Percentiles rank a stretch among this genome's conserved stretches.
Evolutionary conservation across 2,329 filamentous ascomycete genomes (phyloP).

Genomic region (Sordariomycetes sp.): DNA sequence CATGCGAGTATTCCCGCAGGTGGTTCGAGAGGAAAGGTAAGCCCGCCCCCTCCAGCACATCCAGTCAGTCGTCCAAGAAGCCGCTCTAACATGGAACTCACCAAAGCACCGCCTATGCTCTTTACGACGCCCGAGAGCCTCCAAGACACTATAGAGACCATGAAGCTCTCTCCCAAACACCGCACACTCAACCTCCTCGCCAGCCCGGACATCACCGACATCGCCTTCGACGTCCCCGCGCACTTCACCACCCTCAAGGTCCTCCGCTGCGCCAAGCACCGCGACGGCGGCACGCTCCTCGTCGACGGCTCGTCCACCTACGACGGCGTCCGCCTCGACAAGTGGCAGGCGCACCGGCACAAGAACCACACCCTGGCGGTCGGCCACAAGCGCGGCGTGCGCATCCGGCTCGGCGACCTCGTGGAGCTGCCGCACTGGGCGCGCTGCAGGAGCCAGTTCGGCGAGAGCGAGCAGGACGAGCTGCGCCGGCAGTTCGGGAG

Average conservation of each 20-base stretch:
- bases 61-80: too few species aligned
- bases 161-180: constrained; percentile 1
- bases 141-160: constrained; percentile 4
- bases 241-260: constrained; percentile 5
- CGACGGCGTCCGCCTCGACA: constrained; percentile 5
- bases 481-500: neutral
- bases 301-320: constrained; percentile 5
- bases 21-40: too few species aligned
- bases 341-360: constrained; percentile 4
- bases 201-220: constrained; percentile 2
- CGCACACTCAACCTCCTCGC: constrained; percentile 3
- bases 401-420: neutral
- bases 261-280: neutral
- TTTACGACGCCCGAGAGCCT: neutral
- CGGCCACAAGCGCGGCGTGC: constrained; percentile 4
- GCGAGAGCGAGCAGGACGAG: neutral
- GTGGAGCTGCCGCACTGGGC: neutral
- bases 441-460: constrained; percentile 4
- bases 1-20: too few species aligned
- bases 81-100: too few species aligned
- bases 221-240: constrained; percentile 4
- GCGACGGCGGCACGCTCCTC: neutral
- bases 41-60: too few species aligned
- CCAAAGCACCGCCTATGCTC: neutral
- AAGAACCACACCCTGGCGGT: constrained; percentile 4